Percentiles rank a stretch among this genome's conserved stretches.
phyloP scores from a whole-genome alignment of 2,329 filamentous ascomycete genomes.

The Dactylellina parvicollis region DNA sequence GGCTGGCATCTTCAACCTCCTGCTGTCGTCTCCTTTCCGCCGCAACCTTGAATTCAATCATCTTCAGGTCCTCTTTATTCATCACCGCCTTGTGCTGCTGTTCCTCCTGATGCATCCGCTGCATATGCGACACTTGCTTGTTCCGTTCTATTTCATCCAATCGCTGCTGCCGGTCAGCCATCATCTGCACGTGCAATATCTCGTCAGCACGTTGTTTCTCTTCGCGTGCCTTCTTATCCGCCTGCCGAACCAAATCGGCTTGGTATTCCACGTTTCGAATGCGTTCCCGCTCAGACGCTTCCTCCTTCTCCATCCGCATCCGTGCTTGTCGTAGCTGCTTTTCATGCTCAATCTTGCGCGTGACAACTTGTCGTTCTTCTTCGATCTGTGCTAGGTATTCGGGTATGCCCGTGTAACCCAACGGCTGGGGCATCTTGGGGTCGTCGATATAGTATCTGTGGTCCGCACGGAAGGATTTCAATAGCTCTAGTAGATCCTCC shows the following conservation, averaged over 20 bases:
- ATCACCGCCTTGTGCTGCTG: conserved; percentile 36
- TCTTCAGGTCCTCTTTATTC: conserved; percentile 44
- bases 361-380: conserved; percentile 36
- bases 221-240: conserved; percentile 32
- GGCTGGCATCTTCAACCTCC: conserved; percentile 41
- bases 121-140: conserved; percentile 24
- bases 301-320: conserved; percentile 40
- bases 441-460: conserved; percentile 45
- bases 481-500: conserved; percentile 33
- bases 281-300: conserved; percentile 32
- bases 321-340: conserved; percentile 24
- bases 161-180: conserved; percentile 24
- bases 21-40: conserved; percentile 39
- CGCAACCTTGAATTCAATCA: conserved; percentile 49
- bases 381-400: conserved; percentile 38
- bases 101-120: conserved; percentile 40
- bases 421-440: conserved; percentile 37
- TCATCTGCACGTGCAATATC: conserved; percentile 22
- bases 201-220: conserved; percentile 32
- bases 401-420: conserved; percentile 37
- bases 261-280: conserved; percentile 44
- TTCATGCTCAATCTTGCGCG: conserved; percentile 49
- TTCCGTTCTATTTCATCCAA: conserved; percentile 29
- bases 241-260: conserved; percentile 35
- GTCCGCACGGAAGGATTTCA: conserved; percentile 30